phyloP scores from a whole-genome alignment of 805 yeast species.

The Pichia exigua region DNA sequence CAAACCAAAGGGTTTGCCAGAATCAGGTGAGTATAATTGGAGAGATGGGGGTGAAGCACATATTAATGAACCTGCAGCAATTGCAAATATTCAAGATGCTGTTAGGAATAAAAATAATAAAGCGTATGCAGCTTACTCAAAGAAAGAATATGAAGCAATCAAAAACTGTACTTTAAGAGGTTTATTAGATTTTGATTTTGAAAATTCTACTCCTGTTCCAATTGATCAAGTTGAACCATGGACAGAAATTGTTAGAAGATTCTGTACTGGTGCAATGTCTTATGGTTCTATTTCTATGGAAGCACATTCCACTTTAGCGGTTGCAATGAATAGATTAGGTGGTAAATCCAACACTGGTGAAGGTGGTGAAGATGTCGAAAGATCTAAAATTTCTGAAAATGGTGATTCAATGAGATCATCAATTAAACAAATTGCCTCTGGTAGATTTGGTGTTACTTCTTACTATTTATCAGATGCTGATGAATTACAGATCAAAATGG shows the following conservation, averaged over 20 bases:
- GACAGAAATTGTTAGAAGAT: conserved; percentile 97
- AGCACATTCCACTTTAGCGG: conserved; percentile 94
- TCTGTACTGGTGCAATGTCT: conserved; percentile 99
- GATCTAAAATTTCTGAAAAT: conserved; percentile 68
- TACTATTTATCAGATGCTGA: conserved; percentile 92
- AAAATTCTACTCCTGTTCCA: conserved; percentile 66
- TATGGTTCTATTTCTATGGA: conserved; percentile 98
- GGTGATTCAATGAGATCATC: conserved; percentile 99
- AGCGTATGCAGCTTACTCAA: conserved; percentile 85
- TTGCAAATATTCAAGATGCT: conserved; percentile 96
- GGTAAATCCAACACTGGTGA: conserved; percentile 98
- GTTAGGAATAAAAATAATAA: conserved; percentile 92
- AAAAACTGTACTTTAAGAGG: conserved; percentile 93
- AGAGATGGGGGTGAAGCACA: conserved; percentile 98
- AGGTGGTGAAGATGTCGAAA: conserved; percentile 97
- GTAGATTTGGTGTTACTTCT: conserved; percentile 96
- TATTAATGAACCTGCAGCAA: conserved; percentile 88
- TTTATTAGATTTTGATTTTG: conserved; percentile 81
- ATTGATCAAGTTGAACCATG: conserved; percentile 98
- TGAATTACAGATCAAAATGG: conserved; percentile 96
- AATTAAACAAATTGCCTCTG: conserved; percentile 95
- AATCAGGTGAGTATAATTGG: conserved; percentile 97
- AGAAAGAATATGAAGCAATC: conserved; percentile 86
- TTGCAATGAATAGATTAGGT: conserved; percentile 96
- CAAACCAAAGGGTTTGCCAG: conserved; percentile 72